A percentile compares a stretch with the other conserved stretches of the same genome.
These are phyloP conservation scores for Elsinoe fawcettii DNA, from an alignment of 2,329 filamentous ascomycete genomes.

Conservation along the genomic window DNA sequence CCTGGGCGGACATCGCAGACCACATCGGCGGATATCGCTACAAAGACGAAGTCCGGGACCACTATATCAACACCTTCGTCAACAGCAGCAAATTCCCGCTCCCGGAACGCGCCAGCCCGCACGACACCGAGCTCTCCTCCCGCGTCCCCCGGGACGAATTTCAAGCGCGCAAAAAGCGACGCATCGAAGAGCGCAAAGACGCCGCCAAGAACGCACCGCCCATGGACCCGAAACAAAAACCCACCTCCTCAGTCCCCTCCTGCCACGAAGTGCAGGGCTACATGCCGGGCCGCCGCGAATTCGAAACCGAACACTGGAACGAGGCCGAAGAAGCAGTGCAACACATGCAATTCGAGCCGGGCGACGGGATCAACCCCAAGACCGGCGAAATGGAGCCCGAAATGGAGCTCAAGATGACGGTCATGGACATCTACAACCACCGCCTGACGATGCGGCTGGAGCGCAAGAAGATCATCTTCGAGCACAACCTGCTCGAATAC, in stretches of 20 bases:
- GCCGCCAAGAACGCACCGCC: conserved; percentile 75
- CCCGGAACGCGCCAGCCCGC: conserved; percentile 74
- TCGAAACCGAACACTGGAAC: conserved; percentile 95
- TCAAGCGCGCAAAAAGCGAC: conserved; percentile 80
- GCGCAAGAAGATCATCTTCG: conserved; percentile 92
- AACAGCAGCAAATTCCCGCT: conserved; percentile 77
- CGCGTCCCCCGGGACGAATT: conserved; percentile 85
- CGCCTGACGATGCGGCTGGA: conserved; percentile 84
- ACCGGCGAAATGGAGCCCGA: conserved; percentile 88
- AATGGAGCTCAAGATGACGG: conserved; percentile 93
- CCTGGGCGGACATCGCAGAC: conserved; percentile 96
- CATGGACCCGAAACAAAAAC: conserved; percentile 85
- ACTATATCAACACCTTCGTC: conserved; percentile 84
- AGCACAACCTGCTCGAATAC: conserved; percentile 89
- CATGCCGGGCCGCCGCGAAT: conserved; percentile 95
- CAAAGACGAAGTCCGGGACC: conserved; percentile 92
- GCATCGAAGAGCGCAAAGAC: conserved; percentile 88
- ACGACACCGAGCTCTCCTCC: conserved; percentile 70
- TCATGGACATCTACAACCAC: conserved; percentile 97
- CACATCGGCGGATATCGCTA: conserved; percentile 92
- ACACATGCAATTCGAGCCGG: conserved; percentile 95
- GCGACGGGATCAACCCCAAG: conserved; percentile 77
- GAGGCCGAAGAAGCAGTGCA: conserved; percentile 97
- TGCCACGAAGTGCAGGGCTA: conserved; percentile 98
- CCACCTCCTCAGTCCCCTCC: conserved; percentile 86